phyloP scores from a whole-genome alignment of 2,329 filamentous ascomycete genomes.

The Beauveria varroae region DNA sequence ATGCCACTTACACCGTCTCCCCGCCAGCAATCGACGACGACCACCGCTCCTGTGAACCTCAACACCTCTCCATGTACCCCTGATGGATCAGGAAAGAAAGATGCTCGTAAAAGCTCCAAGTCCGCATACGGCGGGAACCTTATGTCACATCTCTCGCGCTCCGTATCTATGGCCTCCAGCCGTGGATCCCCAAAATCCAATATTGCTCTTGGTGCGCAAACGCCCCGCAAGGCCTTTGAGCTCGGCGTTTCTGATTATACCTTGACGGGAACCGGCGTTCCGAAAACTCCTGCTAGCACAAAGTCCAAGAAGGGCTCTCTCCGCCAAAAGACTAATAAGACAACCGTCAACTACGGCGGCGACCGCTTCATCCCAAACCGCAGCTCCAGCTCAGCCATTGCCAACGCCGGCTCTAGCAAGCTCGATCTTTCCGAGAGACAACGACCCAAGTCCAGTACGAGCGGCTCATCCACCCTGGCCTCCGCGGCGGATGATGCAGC shows the following conservation, averaged over 20 bases:
- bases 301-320: constrained; percentile 49
- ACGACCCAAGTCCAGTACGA: constrained; percentile 62
- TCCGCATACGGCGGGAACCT: constrained; percentile 77
- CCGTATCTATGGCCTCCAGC: constrained; percentile 56
- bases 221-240: constrained; percentile 76
- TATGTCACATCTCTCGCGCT: constrained; percentile 69
- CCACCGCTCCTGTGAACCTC: constrained; percentile 41
- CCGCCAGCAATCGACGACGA: constrained; percentile 52
- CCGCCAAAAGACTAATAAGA: constrained; percentile 61
- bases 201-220: constrained; percentile 68
- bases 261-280: constrained; percentile 70
- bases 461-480: constrained; percentile 68
- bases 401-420: constrained; percentile 76
- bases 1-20: constrained; percentile 94
- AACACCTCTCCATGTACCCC: constrained; percentile 74
- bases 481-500: constrained; percentile 74
- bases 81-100: constrained; percentile 47
- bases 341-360: constrained; percentile 68
- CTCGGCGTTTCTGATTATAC: constrained; percentile 89
- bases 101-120: constrained; percentile 48
- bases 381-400: constrained; percentile 77
- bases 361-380: constrained; percentile 98
- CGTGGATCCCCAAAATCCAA: constrained; percentile 95
- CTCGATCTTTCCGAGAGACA: constrained; percentile 63
- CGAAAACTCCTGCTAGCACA: constrained; percentile 51